These are phyloP conservation scores for Parathielavia hyrcaniae DNA, from an alignment of 495 filamentous ascomycete genomes.

Conservation along the genomic window DNA sequence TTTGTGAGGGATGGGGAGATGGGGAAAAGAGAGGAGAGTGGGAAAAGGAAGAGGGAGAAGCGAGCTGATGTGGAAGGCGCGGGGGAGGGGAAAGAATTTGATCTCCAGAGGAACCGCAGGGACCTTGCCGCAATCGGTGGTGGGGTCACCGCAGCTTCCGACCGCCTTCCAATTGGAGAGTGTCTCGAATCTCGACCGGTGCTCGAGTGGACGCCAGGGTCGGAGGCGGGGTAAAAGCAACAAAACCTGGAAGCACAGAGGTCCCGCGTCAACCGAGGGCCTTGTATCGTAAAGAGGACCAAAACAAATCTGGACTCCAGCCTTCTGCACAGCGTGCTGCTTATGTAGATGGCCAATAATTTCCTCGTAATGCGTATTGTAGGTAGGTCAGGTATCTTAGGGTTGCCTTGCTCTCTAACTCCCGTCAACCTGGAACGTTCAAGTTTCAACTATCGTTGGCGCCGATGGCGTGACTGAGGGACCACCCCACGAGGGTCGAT, in stretches of 20 bases:
- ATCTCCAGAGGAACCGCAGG: not conserved
- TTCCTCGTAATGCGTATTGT: too few relatives aligned
- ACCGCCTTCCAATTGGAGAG: slow-evolving; percentile 10
- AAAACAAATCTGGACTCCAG: too few relatives aligned
- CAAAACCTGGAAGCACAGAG: too few relatives aligned
- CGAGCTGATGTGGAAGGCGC: slow-evolving; percentile 15
- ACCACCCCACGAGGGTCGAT: slow-evolving; percentile 10
- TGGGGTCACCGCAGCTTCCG: slow-evolving; percentile 20
- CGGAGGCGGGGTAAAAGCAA: not conserved
- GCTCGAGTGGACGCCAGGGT: not conserved
- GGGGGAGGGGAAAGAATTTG: slow-evolving; percentile 20
- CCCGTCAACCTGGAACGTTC: slow-evolving; percentile 7
- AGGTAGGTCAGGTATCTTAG: not conserved
- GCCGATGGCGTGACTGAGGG: slow-evolving; percentile 25
- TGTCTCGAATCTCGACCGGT: slow-evolving; percentile 2
- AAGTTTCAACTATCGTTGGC: slow-evolving; percentile 13
- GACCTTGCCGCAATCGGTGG: slow-evolving; percentile 27
- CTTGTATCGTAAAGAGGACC: too few relatives aligned
- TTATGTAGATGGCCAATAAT: too few relatives aligned
- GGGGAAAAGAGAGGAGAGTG: slow-evolving; percentile 9
- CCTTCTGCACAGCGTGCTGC: too few relatives aligned
- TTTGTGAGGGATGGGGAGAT: slow-evolving; percentile 16
- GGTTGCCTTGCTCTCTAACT: slow-evolving; percentile 10
- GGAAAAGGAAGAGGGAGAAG: slow-evolving; percentile 13
- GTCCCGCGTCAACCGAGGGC: not conserved